These are phyloP conservation scores for Solanum virginianum DNA, from an alignment of 257 asterid genomes.

Conservation along the genomic window DNA sequence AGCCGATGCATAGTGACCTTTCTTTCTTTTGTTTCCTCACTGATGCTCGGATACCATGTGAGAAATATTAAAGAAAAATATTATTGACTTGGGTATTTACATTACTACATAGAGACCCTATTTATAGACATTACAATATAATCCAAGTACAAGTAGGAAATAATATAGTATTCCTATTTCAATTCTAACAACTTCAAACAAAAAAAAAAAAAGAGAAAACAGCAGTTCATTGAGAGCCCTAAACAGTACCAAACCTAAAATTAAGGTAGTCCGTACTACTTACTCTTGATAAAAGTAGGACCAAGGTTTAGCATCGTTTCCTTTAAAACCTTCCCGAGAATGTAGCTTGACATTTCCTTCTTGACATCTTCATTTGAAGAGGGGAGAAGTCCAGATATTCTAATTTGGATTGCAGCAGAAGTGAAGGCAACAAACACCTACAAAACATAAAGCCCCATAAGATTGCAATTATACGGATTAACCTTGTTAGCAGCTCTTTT, in stretches of 20 bases:
- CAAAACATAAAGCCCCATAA: constrained; percentile 24
- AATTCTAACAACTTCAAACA: not conserved
- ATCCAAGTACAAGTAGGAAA: too few relatives aligned
- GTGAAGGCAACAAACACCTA: constrained; percentile 75
- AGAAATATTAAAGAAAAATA: too few relatives aligned
- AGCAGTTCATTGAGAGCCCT: not conserved
- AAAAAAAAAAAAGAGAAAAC: not conserved
- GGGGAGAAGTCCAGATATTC: constrained; percentile 43
- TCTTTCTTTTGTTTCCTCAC: too few relatives aligned
- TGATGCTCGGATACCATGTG: too few relatives aligned
- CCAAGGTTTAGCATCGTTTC: constrained; percentile 87
- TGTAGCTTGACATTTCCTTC: constrained; percentile 34
- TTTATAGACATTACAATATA: too few relatives aligned
- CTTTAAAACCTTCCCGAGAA: constrained; percentile 64
- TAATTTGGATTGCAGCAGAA: constrained; percentile 64
- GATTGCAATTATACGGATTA: constrained; percentile 10
- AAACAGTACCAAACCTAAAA: not conserved
- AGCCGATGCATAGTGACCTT: too few relatives aligned
- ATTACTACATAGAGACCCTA: too few relatives aligned
- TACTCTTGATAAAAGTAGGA: constrained; percentile 94
- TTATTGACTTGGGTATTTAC: too few relatives aligned
- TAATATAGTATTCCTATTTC: too few relatives aligned
- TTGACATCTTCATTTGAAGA: constrained; percentile 27
- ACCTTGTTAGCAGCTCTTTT: constrained; percentile 2
- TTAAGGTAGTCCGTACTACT: not conserved